Percentiles rank a stretch among this genome's conserved stretches.
These are phyloP conservation scores for Xanthoconium stramineum DNA, from an alignment of 768 basidiomycete genomes.

Conservation along the genomic window DNA sequence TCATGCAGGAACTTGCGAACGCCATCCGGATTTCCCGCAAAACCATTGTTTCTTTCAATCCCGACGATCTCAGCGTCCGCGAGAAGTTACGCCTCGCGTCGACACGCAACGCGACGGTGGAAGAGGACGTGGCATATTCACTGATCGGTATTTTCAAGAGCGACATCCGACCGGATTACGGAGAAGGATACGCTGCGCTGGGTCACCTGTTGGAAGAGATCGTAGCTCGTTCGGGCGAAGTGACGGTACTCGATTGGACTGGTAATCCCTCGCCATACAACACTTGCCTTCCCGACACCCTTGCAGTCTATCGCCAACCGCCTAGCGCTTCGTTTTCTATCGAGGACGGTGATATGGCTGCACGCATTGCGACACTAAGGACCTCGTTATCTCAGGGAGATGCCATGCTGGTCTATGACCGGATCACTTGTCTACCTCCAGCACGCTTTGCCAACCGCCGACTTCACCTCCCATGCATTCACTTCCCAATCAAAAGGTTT, in stretches of 20 bases:
- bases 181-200: background rate
- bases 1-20: conserved; percentile 5
- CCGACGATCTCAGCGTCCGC: conserved; percentile 1
- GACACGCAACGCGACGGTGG: conserved; percentile 2
- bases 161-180: background rate
- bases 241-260: too few relatives aligned
- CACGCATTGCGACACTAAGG: background rate
- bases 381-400: background rate
- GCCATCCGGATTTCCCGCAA: conserved; percentile 1
- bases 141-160: conserved; percentile 8
- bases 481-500: background rate
- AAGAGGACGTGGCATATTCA: conserved; percentile 8
- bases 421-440: too few relatives aligned
- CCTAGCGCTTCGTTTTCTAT: background rate
- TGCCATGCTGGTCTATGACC: background rate
- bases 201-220: background rate
- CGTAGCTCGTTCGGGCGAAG: too few relatives aligned
- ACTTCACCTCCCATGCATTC: background rate
- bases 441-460: too few relatives aligned
- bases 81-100: conserved; percentile 13
- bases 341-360: background rate
- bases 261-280: too few relatives aligned
- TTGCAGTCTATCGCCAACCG: background rate
- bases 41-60: conserved; percentile 3
- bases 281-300: conserved; percentile 1